These are phyloP conservation scores for Isoetes taiwanensis DNA, from an alignment of 75 land plant species.

Conservation along the genomic window DNA sequence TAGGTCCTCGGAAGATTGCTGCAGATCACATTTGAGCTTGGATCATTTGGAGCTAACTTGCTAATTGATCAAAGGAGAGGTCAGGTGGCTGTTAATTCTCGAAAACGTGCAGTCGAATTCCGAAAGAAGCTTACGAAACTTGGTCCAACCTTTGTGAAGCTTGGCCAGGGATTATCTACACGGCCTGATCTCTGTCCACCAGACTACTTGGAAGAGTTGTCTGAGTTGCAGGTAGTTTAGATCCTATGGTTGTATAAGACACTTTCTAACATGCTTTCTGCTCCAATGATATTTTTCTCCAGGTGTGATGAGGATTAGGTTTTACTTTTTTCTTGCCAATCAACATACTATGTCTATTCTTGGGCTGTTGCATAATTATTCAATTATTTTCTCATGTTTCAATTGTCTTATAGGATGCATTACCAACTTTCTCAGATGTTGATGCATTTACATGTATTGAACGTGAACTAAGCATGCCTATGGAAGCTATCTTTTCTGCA, in stretches of 20 bases:
- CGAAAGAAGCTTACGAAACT: conserved; percentile 45
- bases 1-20: conserved; percentile 48
- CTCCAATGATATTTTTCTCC: too few relatives aligned
- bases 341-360: background rate
- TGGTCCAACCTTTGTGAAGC: conserved; percentile 96
- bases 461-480: conserved; percentile 51
- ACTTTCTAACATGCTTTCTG: too few relatives aligned
- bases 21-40: conserved; percentile 46
- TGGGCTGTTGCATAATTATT: background rate
- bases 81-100: conserved; percentile 36
- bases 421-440: conserved; percentile 88
- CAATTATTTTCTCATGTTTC: background rate
- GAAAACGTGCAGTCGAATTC: conserved; percentile 55
- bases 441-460: conserved; percentile 91
- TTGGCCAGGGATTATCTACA: conserved; percentile 94
- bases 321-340: too few relatives aligned
- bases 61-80: conserved; percentile 46
- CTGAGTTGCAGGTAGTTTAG: conserved; percentile 59
- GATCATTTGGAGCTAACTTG: conserved; percentile 48
- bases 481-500: conserved; percentile 54
- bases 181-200: conserved; percentile 95
- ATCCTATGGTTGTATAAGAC: too few relatives aligned
- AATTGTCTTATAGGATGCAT: conserved; percentile 49
- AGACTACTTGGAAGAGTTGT: conserved; percentile 84
- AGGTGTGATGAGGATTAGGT: too few relatives aligned